A percentile compares a stretch with the other conserved stretches of the same genome.
These are phyloP conservation scores for Chlorella sp. DNA, from an alignment of 139 green algal species.

Conservation along the genomic window DNA sequence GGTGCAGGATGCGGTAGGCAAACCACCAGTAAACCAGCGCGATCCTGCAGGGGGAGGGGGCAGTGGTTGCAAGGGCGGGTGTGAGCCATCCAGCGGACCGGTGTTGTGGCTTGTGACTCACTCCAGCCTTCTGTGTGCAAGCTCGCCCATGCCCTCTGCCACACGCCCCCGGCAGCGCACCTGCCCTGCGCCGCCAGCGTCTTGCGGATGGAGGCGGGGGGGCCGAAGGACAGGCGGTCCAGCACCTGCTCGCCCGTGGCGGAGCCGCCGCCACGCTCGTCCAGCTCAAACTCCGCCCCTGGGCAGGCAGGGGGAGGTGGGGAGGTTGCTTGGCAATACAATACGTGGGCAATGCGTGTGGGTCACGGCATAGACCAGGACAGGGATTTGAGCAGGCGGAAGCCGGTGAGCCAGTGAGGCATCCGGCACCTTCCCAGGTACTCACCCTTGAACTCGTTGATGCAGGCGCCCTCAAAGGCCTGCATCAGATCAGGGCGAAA, in stretches of 20 bases:
- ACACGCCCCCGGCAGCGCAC: constrained; percentile 5
- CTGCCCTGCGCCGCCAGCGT: constrained; percentile 47
- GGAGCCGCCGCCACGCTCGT: constrained; percentile 45
- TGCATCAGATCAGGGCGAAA: no score
- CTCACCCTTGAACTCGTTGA: constrained; percentile 88
- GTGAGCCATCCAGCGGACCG: not conserved
- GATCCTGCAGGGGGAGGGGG: constrained; percentile 35
- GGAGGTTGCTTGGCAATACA: not conserved
- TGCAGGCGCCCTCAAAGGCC: constrained; percentile 62
- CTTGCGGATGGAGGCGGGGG: constrained; percentile 41
- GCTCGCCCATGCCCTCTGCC: no score
- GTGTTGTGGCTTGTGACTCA: no score
- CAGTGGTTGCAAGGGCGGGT: not conserved
- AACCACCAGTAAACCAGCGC: constrained; percentile 77
- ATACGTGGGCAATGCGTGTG: not conserved
- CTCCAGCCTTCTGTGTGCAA: not conserved
- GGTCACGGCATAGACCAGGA: not conserved
- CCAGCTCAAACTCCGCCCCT: constrained; percentile 22
- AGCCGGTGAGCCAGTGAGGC: no score
- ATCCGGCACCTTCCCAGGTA: no score
- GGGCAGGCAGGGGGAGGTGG: no score
- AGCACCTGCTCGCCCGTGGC: constrained; percentile 69
- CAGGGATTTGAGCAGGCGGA: not conserved
- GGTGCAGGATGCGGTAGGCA: constrained; percentile 68
- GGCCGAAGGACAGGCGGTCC: constrained; percentile 65